Evolutionary conservation across 108 stramenopile genomes (phyloP).

Genomic region (Epithemia pelagica): DNA sequence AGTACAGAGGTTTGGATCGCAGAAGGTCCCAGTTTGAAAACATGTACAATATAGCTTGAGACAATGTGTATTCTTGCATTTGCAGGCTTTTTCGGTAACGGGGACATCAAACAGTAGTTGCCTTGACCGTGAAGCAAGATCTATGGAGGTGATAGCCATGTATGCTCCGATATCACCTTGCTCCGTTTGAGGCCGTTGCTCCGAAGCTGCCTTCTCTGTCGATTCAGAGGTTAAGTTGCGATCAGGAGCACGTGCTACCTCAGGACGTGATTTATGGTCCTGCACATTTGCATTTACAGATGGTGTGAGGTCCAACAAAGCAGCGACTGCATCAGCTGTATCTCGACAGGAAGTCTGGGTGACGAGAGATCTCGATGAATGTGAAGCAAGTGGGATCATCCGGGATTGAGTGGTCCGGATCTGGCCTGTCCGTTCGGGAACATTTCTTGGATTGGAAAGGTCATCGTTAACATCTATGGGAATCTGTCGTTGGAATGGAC

Average conservation of each 20-base stretch:
- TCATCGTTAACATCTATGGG: no score
- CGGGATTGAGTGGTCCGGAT: not conserved
- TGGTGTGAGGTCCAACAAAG: constrained; percentile 3
- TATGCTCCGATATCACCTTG: constrained; percentile 1
- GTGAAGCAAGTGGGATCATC: not conserved
- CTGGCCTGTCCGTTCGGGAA: not conserved
- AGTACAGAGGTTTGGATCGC: constrained; percentile 34
- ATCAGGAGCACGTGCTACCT: not conserved
- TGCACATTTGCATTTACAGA: not conserved
- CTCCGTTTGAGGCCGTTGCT: not conserved
- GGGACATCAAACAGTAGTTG: constrained; percentile 14
- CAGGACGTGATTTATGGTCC: not conserved
- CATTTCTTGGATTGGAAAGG: no score
- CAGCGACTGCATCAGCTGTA: constrained; percentile 1
- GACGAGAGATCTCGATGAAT: not conserved
- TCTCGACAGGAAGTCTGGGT: not conserved
- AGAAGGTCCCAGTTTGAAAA: constrained; percentile 41
- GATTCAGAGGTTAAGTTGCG: not conserved
- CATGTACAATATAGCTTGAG: constrained; percentile 68
- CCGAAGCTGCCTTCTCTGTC: not conserved
- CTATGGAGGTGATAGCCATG: not conserved
- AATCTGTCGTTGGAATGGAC: not conserved
- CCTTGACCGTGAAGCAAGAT: not conserved
- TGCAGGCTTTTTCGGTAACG: constrained; percentile 22
- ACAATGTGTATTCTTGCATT: constrained; percentile 25